Base-by-base conservation (phyloP, 1,284 basidiomycete species). In the Takashimella tepidaria region DNA sequence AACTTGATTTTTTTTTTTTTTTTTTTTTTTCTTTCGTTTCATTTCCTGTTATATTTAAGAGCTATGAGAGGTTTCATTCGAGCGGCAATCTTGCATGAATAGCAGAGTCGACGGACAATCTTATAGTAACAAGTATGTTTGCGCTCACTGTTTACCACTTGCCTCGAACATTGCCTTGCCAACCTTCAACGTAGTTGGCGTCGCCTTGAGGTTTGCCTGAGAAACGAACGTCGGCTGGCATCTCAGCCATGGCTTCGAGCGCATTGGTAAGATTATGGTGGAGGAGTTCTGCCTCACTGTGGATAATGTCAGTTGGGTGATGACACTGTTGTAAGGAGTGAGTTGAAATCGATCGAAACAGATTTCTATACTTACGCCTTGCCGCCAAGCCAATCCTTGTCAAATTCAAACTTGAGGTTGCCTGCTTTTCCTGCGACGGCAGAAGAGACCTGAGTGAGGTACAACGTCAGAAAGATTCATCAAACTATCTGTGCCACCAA, bases 331-430 rank as follows among this genome's bases (percentile, higher is more conserved):
- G 25, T 5, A 26, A 24, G 4, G 16, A 22, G 16, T n/a, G 20
- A 20, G 50, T 48, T 37, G 37, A 37, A 16, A 41, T 52, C 47
- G 31, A 51, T 45, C 54, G 57, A 47, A 22, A 50, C 26, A 42
- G 50, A 51, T 41, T 50, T 45, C 21, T 4, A 22, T 2, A 66
- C 70, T 59, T 51, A 72, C 72, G 61, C 70, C 59, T 72, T 74
- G 45, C 64, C 69, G 24, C 70, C 70, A 27, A 74, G 64, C 70
- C 68, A 74, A 52, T 70, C 72, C 51, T 66, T 67, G 63, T 68
- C 64, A 57, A 74, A 74, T 50, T 72, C 69, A 54, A 74, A 69
- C 47, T 61, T 63, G 63, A 74, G 61, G 21, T 51, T 51, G 5
- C 72, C 72, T 0, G 62, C 53, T 55, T 69, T 70, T 41, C 56